A percentile compares a stretch with the other conserved stretches of the same genome.
Conservation (phyloP, 192 early-diverging fungal genomes). For the Coemansia sp. region DNA sequence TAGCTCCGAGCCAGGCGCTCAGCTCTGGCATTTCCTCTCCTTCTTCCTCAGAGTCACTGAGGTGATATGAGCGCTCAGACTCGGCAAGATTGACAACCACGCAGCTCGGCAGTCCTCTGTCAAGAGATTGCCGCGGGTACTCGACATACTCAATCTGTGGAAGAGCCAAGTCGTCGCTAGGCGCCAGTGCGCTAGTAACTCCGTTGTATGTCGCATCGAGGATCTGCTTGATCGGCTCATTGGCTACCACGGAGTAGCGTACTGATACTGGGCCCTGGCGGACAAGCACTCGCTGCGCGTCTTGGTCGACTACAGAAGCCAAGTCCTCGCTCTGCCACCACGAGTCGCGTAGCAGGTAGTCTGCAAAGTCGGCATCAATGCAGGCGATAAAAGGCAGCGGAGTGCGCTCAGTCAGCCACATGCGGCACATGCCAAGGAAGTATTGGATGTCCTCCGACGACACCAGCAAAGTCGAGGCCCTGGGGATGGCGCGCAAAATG, state of each 20-base stretch:
- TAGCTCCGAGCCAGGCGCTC: slow-evolving; percentile 63
- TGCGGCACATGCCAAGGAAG: slow-evolving; percentile 32
- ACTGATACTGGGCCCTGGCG: slow-evolving; percentile 88
- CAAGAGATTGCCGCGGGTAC: neutral
- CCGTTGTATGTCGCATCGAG: slow-evolving; percentile 59
- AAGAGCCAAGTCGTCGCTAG: slow-evolving; percentile 76
- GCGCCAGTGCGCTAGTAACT: slow-evolving; percentile 7
- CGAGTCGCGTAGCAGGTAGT: slow-evolving; percentile 94
- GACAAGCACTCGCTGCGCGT: slow-evolving; percentile 84
- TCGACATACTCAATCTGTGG: neutral
- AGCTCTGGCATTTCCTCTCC: neutral
- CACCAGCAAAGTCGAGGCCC: slow-evolving; percentile 14
- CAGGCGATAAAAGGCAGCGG: slow-evolving; percentile 89
- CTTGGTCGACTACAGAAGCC: slow-evolving; percentile 71
- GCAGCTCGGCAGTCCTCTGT: neutral
- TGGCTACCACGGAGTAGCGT: slow-evolving; percentile 63
- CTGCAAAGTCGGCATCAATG: slow-evolving; percentile 87
- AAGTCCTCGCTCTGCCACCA: slow-evolving; percentile 88
- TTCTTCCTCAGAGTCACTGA: neutral
- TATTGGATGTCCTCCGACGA: slow-evolving; percentile 35
- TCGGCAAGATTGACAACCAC: neutral
- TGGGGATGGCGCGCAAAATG: slow-evolving; percentile 62
- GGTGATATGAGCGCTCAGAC: slow-evolving; percentile 12
- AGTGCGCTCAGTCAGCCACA: slow-evolving; percentile 40
- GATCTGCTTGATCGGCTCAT: slow-evolving; percentile 89